Conservation (phyloP, 2,329 filamentous ascomycete genomes). For the Pseudogymnoascus sp. region DNA sequence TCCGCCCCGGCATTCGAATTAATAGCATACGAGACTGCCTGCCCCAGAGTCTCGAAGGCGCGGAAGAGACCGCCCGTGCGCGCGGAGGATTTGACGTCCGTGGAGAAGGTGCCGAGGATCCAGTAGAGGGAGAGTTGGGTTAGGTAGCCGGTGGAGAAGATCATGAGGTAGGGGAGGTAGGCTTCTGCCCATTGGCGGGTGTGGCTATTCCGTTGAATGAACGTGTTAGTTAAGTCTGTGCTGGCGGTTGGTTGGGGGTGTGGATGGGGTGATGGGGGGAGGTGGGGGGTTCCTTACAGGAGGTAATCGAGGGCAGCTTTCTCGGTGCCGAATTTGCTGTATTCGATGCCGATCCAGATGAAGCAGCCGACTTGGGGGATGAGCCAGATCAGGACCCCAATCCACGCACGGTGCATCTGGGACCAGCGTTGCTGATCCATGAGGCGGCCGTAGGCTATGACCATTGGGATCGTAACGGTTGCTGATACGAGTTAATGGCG, state of each 20-base stretch:
- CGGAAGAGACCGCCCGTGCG: slow-evolving; percentile 27
- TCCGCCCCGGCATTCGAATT: slow-evolving; percentile 20
- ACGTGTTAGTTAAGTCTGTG: not conserved
- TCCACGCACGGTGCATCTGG: slow-evolving; percentile 24
- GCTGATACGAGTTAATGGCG: not conserved
- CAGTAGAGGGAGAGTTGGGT: slow-evolving; percentile 28
- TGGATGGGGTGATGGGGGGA: too few species aligned
- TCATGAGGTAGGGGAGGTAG: slow-evolving; percentile 16
- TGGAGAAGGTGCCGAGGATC: slow-evolving; percentile 32
- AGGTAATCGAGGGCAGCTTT: slow-evolving; percentile 13
- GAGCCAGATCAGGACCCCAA: slow-evolving; percentile 25
- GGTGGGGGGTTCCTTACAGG: slow-evolving; percentile 7
- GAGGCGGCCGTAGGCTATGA: slow-evolving; percentile 17
- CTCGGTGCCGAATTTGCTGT: slow-evolving; percentile 15
- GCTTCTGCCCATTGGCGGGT: slow-evolving; percentile 15
- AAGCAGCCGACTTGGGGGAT: slow-evolving; percentile 26
- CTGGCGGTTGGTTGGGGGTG: not conserved
- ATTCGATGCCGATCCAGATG: slow-evolving; percentile 27
- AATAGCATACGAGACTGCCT: slow-evolving; percentile 27
- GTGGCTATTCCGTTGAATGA: not conserved
- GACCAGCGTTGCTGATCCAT: slow-evolving; percentile 26
- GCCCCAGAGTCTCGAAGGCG: slow-evolving; percentile 26
- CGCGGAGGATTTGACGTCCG: slow-evolving; percentile 27
- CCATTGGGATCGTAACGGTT: slow-evolving; percentile 15
- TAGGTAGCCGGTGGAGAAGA: slow-evolving; percentile 17